Conservation (phyloP, 768 basidiomycete species). For the Lactarius trivialis region DNA sequence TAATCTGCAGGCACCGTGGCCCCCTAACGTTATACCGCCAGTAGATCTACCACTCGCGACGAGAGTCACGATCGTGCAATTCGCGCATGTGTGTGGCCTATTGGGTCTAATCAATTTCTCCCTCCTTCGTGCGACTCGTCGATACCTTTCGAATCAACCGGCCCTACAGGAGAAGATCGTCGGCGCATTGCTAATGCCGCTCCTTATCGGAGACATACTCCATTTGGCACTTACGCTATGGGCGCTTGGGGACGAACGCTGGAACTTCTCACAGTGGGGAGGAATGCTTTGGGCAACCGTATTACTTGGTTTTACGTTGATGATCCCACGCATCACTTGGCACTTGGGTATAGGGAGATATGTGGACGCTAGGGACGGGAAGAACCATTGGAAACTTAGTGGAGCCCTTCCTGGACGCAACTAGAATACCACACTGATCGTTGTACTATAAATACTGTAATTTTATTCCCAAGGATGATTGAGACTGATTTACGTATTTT, state of each 20-base stretch:
- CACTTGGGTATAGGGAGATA: constrained; percentile 71
- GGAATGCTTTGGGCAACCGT: constrained; percentile 67
- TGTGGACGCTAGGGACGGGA: constrained; percentile 55
- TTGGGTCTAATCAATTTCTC: constrained; percentile 66
- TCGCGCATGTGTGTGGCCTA: constrained; percentile 72
- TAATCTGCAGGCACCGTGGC: constrained; percentile 73
- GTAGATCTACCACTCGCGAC: constrained; percentile 52
- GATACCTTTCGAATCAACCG: constrained; percentile 50
- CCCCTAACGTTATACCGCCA: constrained; percentile 40
- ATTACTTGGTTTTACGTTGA: constrained; percentile 51
- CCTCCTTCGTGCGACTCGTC: constrained; percentile 54
- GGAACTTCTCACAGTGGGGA: constrained; percentile 55
- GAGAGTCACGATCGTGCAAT: constrained; percentile 63
- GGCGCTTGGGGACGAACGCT: constrained; percentile 67
- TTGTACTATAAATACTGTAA: neutral
- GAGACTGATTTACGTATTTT: neutral
- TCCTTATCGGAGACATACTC: constrained; percentile 60
- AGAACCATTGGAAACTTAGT: constrained; percentile 3
- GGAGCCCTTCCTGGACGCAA: neutral
- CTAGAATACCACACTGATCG: neutral
- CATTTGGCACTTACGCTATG: constrained; percentile 66
- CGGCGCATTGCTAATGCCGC: constrained; percentile 54
- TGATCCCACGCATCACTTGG: constrained; percentile 70
- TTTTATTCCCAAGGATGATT: no score
- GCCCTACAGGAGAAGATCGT: constrained; percentile 70